Evolutionary conservation across 805 yeast genomes (phyloP).

Genomic region (Candida vaughaniae): DNA sequence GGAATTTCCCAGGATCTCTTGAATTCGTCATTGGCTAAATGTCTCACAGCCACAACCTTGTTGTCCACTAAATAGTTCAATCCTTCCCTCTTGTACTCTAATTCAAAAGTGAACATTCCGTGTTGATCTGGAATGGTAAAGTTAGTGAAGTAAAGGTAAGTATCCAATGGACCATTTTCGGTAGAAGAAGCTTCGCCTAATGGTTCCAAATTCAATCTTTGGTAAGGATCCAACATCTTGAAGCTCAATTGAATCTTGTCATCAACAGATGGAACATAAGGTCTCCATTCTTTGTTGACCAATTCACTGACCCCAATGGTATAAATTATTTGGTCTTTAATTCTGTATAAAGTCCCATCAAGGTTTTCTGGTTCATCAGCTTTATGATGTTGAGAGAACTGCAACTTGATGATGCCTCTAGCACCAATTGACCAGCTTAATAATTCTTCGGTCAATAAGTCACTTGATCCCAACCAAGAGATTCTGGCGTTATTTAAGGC

Average conservation of each 20-base stretch:
- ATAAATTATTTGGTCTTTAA: slow-evolving; percentile 68
- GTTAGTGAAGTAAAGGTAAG: slow-evolving; percentile 45
- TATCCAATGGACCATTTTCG: slow-evolving; percentile 40
- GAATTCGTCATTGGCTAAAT: slow-evolving; percentile 93
- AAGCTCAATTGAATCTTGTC: slow-evolving; percentile 79
- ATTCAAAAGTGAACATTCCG: slow-evolving; percentile 87
- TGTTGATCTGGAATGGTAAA: slow-evolving; percentile 92
- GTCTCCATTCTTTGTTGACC: slow-evolving; percentile 60
- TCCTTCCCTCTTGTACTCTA: slow-evolving; percentile 79
- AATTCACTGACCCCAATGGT: slow-evolving; percentile 49
- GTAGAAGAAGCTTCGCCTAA: slow-evolving; percentile 35
- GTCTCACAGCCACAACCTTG: slow-evolving; percentile 80
- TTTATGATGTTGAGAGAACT: slow-evolving; percentile 54
- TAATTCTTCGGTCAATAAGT: slow-evolving; percentile 42
- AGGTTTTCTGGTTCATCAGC: slow-evolving; percentile 42
- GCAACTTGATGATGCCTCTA: slow-evolving; percentile 58
- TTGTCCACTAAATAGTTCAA: slow-evolving; percentile 63
- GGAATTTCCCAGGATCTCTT: slow-evolving; percentile 90
- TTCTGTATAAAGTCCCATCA: slow-evolving; percentile 55
- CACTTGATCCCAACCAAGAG: slow-evolving; percentile 74
- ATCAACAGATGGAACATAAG: slow-evolving; percentile 42
- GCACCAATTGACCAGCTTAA: slow-evolving; percentile 73
- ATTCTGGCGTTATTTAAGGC: slow-evolving; percentile 75
- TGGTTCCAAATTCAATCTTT: slow-evolving; percentile 64
- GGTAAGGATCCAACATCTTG: slow-evolving; percentile 92